These are phyloP conservation scores for Bipolaris gigantea DNA, from an alignment of 2,329 filamentous ascomycete species.

Conservation along the genomic window DNA sequence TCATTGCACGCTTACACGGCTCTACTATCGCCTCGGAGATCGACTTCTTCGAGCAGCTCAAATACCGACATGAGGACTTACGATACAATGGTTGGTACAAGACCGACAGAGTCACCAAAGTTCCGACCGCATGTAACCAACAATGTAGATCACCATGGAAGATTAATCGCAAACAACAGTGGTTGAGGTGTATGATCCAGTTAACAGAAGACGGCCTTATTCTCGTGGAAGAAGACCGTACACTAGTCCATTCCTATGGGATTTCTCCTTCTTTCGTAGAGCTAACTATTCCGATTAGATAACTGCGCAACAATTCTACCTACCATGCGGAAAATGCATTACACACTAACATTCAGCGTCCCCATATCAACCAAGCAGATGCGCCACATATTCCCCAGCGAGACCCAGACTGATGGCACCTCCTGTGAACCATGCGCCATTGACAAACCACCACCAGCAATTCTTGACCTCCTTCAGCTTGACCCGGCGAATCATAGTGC, in stretches of 20 bases:
- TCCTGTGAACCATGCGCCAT: conserved; percentile 64
- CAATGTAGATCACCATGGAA: not conserved
- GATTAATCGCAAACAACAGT: not conserved
- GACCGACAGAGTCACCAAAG: not conserved
- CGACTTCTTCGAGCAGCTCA: not conserved
- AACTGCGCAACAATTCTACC: not conserved
- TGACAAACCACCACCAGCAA: conserved; percentile 68
- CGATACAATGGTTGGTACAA: not conserved
- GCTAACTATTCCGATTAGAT: not conserved
- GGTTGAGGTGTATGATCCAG: not conserved
- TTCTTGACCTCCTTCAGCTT: conserved; percentile 59
- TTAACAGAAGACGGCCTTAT: not conserved
- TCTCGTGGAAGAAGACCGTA: not conserved
- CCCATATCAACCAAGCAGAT: conserved; percentile 30
- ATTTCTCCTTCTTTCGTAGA: not conserved
- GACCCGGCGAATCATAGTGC: conserved; percentile 62
- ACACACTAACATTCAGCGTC: conserved; percentile 12
- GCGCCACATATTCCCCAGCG: conserved; percentile 55
- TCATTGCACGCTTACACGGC: not conserved
- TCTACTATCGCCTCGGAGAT: not conserved
- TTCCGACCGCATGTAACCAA: not conserved
- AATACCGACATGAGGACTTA: not conserved
- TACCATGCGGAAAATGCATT: not conserved
- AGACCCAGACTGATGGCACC: conserved; percentile 61
- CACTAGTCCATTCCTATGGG: not conserved